phyloP scores from a whole-genome alignment of 768 basidiomycete genomes.

The Leccinum aurantiacum region DNA sequence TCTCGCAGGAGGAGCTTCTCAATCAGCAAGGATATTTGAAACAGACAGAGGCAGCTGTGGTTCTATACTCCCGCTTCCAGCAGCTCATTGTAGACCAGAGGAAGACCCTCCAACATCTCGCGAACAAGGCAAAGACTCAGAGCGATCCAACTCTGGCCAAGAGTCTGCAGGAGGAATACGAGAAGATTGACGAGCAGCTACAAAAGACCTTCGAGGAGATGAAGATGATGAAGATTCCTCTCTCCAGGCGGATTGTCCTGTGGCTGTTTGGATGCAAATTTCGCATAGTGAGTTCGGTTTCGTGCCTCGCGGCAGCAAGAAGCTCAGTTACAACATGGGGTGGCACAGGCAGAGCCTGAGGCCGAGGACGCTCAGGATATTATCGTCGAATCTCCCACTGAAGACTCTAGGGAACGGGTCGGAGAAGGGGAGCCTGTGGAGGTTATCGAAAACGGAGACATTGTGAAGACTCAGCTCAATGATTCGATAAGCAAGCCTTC shows the following conservation, averaged over 20 bases:
- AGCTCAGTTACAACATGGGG: conserved; percentile 17
- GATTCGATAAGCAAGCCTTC: conserved; percentile 40
- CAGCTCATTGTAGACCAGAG: conserved; percentile 17
- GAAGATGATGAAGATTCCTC: conserved; percentile 14
- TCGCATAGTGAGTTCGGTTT: conserved; percentile 5
- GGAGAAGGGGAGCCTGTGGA: conserved; percentile 33
- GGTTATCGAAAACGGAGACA: conserved; percentile 35
- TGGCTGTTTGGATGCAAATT: conserved; percentile 5
- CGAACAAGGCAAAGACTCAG: conserved; percentile 14
- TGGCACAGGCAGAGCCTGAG: conserved; percentile 27
- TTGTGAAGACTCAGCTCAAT: conserved; percentile 24
- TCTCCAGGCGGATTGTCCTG: conserved; percentile 12
- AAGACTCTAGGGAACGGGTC: conserved; percentile 44
- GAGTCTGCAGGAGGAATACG: conserved; percentile 10
- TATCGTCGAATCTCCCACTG: conserved; percentile 36
- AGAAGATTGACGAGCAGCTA: conserved; percentile 2
- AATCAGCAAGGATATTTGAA: too few relatives aligned
- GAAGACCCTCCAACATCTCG: conserved; percentile 10
- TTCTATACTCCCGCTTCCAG: conserved; percentile 17
- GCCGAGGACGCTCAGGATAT: conserved; percentile 37
- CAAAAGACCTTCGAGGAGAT: conserved; percentile 22
- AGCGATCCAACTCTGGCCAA: conserved; percentile 9
- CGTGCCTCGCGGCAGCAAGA: conserved; percentile 17
- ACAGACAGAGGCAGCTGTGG: conserved; percentile 17
- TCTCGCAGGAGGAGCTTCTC: too few relatives aligned